Percentiles rank a stretch among this genome's conserved stretches.
Conservation (phyloP, 768 basidiomycete species). For the Suillus cothurnatus region DNA sequence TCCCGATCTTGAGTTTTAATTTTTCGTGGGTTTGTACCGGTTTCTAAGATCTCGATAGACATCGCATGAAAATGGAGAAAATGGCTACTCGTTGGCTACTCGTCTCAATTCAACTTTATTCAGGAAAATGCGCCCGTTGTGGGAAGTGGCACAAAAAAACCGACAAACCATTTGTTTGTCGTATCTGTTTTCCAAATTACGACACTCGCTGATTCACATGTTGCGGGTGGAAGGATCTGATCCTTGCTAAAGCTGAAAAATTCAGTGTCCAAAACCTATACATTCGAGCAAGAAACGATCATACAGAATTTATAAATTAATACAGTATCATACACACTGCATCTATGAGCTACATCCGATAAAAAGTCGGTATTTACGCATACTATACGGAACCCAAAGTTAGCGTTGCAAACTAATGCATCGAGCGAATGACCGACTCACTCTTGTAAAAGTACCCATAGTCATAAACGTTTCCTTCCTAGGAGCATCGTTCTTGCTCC, state of each 20-base stretch:
- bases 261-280: neutral
- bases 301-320: neutral
- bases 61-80: no score
- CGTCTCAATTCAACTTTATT: no score
- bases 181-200: no score
- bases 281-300: neutral
- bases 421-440: slow-evolving; percentile 40
- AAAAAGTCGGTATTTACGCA: slow-evolving; percentile 8
- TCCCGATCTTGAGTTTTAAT: no score
- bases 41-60: no score
- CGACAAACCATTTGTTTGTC: neutral
- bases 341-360: neutral
- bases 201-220: neutral
- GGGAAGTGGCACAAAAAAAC: slow-evolving; percentile 34
- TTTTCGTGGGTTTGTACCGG: no score
- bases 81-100: no score
- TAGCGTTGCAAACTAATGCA: neutral
- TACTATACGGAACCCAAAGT: slow-evolving; percentile 9
- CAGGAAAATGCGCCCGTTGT: slow-evolving; percentile 33
- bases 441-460: slow-evolving; percentile 89
- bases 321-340: neutral
- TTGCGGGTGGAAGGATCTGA: neutral
- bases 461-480: slow-evolving; percentile 91
- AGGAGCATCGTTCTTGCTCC: slow-evolving; percentile 50
- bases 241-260: neutral